Evolutionary conservation across 306 rosid species (phyloP).

Genomic region (Rosa multiflora): DNA sequence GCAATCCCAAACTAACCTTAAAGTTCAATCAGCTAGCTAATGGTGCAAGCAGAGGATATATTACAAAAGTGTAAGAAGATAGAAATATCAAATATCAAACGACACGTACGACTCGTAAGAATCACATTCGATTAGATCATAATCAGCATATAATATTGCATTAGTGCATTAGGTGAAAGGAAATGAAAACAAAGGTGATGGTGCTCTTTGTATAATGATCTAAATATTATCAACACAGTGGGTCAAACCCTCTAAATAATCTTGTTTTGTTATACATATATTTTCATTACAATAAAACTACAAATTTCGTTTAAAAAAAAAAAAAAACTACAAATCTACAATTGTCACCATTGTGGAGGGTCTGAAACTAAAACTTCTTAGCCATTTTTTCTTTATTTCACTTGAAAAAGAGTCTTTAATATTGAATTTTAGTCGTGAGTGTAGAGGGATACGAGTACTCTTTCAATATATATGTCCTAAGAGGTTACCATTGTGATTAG

Average conservation of each 20-base stretch:
- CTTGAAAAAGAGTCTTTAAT: no score
- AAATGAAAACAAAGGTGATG: background rate
- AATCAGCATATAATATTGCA: background rate
- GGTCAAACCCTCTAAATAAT: background rate
- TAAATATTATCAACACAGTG: background rate
- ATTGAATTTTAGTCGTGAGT: no score
- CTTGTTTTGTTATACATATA: background rate
- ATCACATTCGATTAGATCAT: background rate
- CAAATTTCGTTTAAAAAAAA: no score
- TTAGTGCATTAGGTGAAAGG: background rate
- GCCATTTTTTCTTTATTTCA: background rate
- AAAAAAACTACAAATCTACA: background rate
- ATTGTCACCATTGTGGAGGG: background rate
- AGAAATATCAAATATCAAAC: background rate
- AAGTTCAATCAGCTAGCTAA: background rate
- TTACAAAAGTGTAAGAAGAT: background rate
- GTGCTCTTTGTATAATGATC: background rate
- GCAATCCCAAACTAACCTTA: background rate
- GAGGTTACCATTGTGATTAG: background rate
- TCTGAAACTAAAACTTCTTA: background rate
- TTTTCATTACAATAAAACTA: background rate
- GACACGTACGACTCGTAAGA: background rate
- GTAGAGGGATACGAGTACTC: no score
- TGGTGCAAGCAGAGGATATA: background rate
- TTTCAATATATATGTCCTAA: no score